These are phyloP conservation scores for Termitomyces eurrhizus DNA, from an alignment of 768 basidiomycete species.

Conservation along the genomic window DNA sequence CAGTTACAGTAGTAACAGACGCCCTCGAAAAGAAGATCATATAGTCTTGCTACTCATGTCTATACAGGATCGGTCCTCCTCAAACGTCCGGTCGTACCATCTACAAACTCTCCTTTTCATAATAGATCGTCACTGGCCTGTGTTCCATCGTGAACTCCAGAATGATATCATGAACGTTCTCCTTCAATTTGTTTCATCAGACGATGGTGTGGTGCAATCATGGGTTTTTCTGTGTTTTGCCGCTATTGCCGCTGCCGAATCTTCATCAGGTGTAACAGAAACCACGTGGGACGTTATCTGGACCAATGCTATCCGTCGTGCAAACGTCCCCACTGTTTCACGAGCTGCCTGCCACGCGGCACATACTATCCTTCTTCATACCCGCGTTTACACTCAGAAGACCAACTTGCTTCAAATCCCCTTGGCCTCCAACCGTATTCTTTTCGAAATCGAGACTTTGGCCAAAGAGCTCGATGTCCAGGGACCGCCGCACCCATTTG, in stretches of 20 bases:
- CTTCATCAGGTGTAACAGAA: slow-evolving; percentile 1
- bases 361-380: slow-evolving; percentile 42
- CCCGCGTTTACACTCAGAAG: slow-evolving; percentile 25
- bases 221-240: slow-evolving; percentile 86
- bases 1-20: slow-evolving; percentile 39
- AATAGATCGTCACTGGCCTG: slow-evolving; percentile 71
- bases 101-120: slow-evolving; percentile 85
- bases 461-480: slow-evolving; percentile 86
- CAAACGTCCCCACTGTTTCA: slow-evolving; percentile 62
- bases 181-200: slow-evolving; percentile 55
- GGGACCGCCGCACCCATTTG: slow-evolving; percentile 82
- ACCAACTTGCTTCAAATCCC: slow-evolving; percentile 21
- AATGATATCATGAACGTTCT: slow-evolving; percentile 52
- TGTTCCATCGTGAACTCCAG: slow-evolving; percentile 57
- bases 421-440: slow-evolving; percentile 53
- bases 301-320: slow-evolving; percentile 76
- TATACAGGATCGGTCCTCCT: slow-evolving; percentile 32
- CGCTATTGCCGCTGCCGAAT: slow-evolving; percentile 53
- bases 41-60: slow-evolving; percentile 50
- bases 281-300: slow-evolving; percentile 76
- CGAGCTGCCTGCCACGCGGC: slow-evolving; percentile 78
- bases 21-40: slow-evolving; percentile 54
- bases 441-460: slow-evolving; percentile 74
- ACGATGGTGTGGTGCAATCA: slow-evolving; percentile 65
- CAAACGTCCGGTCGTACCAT: slow-evolving; percentile 39